Evolutionary conservation across 2,329 filamentous ascomycete genomes (phyloP).

Genomic region (Lachnellula suecica): DNA sequence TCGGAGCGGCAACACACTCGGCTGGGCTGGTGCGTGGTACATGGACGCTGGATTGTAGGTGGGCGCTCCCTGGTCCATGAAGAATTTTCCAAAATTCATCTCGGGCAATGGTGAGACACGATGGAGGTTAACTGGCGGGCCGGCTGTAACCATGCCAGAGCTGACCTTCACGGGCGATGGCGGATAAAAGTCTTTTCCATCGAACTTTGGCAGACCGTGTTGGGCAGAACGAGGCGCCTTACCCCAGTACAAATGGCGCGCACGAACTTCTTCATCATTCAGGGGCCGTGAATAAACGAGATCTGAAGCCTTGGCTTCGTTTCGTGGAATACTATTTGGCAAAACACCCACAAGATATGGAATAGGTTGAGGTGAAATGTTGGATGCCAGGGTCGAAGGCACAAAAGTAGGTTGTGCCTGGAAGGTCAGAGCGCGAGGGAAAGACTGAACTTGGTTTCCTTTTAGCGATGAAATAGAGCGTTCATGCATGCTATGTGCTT

Average conservation of each 20-base stretch:
- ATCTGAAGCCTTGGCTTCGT: slow-evolving; percentile 43
- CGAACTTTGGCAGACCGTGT: slow-evolving; percentile 58
- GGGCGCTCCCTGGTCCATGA: slow-evolving; percentile 12
- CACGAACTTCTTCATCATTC: slow-evolving; percentile 57
- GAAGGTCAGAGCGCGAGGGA: slow-evolving; percentile 20
- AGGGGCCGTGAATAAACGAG: slow-evolving; percentile 57
- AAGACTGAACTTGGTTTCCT: not conserved
- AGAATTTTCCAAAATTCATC: slow-evolving; percentile 7
- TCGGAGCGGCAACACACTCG: not conserved
- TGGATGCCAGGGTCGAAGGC: not conserved
- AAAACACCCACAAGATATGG: slow-evolving; percentile 58
- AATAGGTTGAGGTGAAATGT: slow-evolving; percentile 5
- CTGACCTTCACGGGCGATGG: slow-evolving; percentile 49
- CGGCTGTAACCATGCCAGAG: slow-evolving; percentile 1
- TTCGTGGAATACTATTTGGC: slow-evolving; percentile 43
- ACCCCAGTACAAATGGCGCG: slow-evolving; percentile 61
- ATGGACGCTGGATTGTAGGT: slow-evolving; percentile 8
- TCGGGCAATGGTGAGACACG: not conserved
- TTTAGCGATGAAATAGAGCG: not conserved
- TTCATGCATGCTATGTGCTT: slow-evolving; percentile 17
- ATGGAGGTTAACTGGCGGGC: not conserved
- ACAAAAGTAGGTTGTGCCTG: slow-evolving; percentile 11
- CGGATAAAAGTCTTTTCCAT: slow-evolving; percentile 64
- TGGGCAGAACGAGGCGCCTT: slow-evolving; percentile 50
- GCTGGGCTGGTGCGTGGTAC: not conserved